phyloP scores from a whole-genome alignment of 2,329 filamentous ascomycete genomes.

The Dactylonectria macrodidyma region DNA sequence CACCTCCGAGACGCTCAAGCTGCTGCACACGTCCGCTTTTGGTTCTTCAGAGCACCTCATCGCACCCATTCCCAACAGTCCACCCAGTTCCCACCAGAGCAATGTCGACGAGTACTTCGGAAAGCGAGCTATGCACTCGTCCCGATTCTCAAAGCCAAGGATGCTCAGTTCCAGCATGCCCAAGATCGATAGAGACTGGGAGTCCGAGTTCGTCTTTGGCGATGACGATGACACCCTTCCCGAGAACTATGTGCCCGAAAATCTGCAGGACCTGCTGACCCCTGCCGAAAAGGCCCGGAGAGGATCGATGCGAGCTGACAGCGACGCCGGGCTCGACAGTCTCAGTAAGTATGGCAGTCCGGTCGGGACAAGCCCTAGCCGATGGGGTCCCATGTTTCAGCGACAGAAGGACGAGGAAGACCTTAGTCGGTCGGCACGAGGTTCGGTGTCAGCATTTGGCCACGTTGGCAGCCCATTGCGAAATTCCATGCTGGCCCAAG shows the following conservation, averaged over 20 bases:
- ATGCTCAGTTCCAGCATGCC: conserved; percentile 78
- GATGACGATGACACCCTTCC: conserved; percentile 78
- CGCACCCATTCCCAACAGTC: conserved; percentile 62
- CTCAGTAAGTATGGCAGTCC: conserved; percentile 74
- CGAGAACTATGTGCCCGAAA: conserved; percentile 79
- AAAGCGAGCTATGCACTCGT: conserved; percentile 79
- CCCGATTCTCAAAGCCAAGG: conserved; percentile 77
- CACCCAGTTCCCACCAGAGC: conserved; percentile 67
- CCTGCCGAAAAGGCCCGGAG: conserved; percentile 77
- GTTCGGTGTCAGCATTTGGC: conserved; percentile 70
- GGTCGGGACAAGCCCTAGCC: conserved; percentile 70
- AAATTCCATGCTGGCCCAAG: conserved; percentile 73
- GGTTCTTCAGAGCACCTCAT: conserved; percentile 77
- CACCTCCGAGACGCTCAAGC: conserved; percentile 75
- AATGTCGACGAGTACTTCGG: conserved; percentile 74
- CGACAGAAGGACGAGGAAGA: conserved; percentile 73
- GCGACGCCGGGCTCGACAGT: conserved; percentile 63
- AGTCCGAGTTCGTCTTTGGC: conserved; percentile 78
- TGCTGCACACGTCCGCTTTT: conserved; percentile 77
- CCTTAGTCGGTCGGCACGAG: conserved; percentile 54
- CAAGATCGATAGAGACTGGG: conserved; percentile 76
- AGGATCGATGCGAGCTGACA: conserved; percentile 72
- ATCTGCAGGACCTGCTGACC: conserved; percentile 76
- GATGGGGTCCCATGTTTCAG: conserved; percentile 74
- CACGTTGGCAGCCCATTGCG: conserved; percentile 77